Evolutionary conservation across 345 rosid genomes (phyloP), one percentile per base, ranked within the genome.

Genomic region (Durio zibethinus): DNA sequence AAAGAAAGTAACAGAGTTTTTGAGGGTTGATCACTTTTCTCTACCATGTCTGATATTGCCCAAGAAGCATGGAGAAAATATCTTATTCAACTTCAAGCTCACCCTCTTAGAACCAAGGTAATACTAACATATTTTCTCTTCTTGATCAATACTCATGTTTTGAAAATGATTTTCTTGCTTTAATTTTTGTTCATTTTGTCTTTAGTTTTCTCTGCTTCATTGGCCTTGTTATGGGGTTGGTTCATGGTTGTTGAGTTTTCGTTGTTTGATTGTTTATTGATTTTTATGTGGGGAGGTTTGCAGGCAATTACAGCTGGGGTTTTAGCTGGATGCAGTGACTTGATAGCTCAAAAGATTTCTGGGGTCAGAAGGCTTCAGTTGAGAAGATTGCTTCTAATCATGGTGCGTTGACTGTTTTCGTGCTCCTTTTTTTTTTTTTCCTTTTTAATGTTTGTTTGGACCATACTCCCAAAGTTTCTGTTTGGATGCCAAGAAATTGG

Each of bases 51-150:
- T 29, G 97, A 92, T 73, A 70, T 82, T 4, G 91, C 86, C 71
- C 87, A 91, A 81, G 93, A 89, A n/a, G 94, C 96, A 36, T 95
- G 98, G 97, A 82, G 92, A 80, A 92, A 90, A 57, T 92, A 95
- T 81, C 82, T 95, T 69, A 90, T 91, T 64, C 99, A 93, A 88
- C 97, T 93, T 64, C 94, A 92, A 83, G 86, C 83, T 10, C 89
- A 88, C 81, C 98, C 97, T 82, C 90, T 92, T 43, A 79, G 94
- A 82, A 95, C 98, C 69, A 93, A 93, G 97, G 98, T 90, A 66
- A n/a, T 5, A 65, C 25, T 23, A 18, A 20, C 9, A 29, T 38
- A 3, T 75, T 15, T 16, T 68, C 14, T 59, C 21, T 45, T 40
- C 53, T 21, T 16, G 33, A 65, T 80, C 71, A 23, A 29, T 21